Evolutionary conservation across 2,329 filamentous ascomycete species (phyloP).

Genomic region (Penicillium sp.): DNA sequence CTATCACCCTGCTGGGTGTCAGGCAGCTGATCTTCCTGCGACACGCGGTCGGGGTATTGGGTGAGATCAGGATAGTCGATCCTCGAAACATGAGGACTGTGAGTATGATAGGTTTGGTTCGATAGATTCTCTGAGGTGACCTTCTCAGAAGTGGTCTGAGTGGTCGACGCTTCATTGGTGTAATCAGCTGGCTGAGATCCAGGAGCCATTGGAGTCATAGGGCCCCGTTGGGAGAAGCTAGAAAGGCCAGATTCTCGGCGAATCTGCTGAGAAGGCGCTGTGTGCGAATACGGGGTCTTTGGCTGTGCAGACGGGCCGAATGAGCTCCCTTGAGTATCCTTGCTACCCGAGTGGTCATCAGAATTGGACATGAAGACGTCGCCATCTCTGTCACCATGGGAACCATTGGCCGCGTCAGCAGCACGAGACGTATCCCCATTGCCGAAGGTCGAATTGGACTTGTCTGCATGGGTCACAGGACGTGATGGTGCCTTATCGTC

Average conservation of each 20-base stretch:
- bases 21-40: constrained; percentile 58
- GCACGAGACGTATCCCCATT: constrained; percentile 51
- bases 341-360: constrained; percentile 41
- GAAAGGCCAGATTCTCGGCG: constrained; percentile 46
- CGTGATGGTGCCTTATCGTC: constrained; percentile 44
- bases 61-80: constrained; percentile 54
- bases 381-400: constrained; percentile 48
- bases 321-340: constrained; percentile 46
- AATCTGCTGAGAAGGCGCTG: constrained; percentile 46
- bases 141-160: constrained; percentile 76
- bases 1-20: constrained; percentile 57
- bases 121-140: constrained; percentile 72
- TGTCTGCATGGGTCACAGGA: constrained; percentile 57
- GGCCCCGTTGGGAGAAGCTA: constrained; percentile 48
- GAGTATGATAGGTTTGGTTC: constrained; percentile 64
- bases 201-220: constrained; percentile 56
- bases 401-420: constrained; percentile 55
- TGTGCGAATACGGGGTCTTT: constrained; percentile 45
- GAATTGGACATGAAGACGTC: constrained; percentile 62
- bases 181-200: constrained; percentile 60
- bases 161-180: constrained; percentile 86
- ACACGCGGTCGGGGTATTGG: constrained; percentile 48
- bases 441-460: constrained; percentile 43
- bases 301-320: constrained; percentile 52
- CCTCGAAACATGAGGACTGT: constrained; percentile 51